Evolutionary conservation across 768 basidiomycete genomes (phyloP), one percentile per base, ranked within the genome.

Genomic region (Amanita pallidorosea): DNA sequence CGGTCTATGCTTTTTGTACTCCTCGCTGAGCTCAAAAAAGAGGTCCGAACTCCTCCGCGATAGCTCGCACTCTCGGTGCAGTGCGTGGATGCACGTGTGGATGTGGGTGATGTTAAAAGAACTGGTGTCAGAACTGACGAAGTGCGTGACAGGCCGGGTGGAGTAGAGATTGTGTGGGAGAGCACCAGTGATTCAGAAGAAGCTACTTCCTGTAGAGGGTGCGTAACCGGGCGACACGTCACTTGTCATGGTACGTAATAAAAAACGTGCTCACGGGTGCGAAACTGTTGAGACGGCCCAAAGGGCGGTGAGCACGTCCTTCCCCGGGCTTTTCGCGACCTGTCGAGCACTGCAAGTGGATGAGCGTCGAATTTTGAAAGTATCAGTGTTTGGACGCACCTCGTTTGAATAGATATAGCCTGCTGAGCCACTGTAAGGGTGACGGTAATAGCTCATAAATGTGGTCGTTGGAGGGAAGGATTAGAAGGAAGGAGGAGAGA

Each of bases 391-490:
- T 18, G 12, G 7, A 36, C 18, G n/a, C 13, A 40, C 52, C 29
- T 47, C 52, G 33, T 53, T 53, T 22, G 52, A 37, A 25, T 53
- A 53, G 18, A 53, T 53, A 36, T 47, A 53, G 17, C 52, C 37
- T 3, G 52, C 52, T 7, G 52, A 41, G 18, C 52, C 45, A 18
- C 52, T 53, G 25, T 42, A 53, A 12, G 52, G 52, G 27, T 53
- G 52, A 27, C 20, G 49, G 25, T 43, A 7, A 22, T 40, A 29
- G 12, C 7, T 20, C 25, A 29, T 29, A 4, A 7, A 5, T 1
- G 8, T 29, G 2, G 8, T 31, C 12, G 18, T 7, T n/a, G 8
- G 35, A n/a, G 20, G 9, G 7, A 15, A 22, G 29, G 13, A 31
- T 6, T 13, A 23, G 17, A 35, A 12, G 22, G 45, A 11, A n/a